Conservation (phyloP, 108 stramenopile genomes). For the Fragilariopsis cylindrus region DNA sequence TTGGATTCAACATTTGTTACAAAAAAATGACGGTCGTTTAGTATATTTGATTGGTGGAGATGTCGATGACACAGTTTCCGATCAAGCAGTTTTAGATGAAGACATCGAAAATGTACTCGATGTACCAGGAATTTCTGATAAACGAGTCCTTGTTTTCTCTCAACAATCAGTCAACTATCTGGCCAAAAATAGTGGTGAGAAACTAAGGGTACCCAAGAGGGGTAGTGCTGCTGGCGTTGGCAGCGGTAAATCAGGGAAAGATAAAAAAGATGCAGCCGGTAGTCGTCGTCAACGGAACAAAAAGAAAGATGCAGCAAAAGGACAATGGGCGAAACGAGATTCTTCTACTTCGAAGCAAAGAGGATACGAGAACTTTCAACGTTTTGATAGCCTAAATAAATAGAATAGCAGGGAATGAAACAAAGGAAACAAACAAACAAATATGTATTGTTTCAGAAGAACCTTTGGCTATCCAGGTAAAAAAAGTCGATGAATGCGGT, state of each 20-base stretch:
- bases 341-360: conserved; percentile 58
- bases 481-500: too few species aligned
- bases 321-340: conserved; percentile 57
- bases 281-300: background rate
- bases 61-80: conserved; percentile 48
- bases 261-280: conserved; percentile 22
- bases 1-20: conserved; percentile 70
- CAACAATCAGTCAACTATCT: conserved; percentile 47
- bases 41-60: conserved; percentile 86
- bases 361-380: conserved; percentile 75
- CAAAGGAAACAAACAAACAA: too few species aligned
- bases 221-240: background rate
- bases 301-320: conserved; percentile 48
- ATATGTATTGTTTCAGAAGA: too few species aligned
- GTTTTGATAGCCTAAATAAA: conserved; percentile 49
- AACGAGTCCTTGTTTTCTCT: conserved; percentile 64
- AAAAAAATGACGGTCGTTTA: conserved; percentile 50
- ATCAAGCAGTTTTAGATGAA: conserved; percentile 40
- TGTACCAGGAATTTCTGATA: conserved; percentile 58
- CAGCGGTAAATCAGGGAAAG: conserved; percentile 15
- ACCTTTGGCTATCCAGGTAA: too few species aligned
- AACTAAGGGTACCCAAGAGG: conserved; percentile 21
- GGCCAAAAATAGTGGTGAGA: conserved; percentile 61
- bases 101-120: conserved; percentile 52
- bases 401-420: too few species aligned